A percentile compares a stretch with the other conserved stretches of the same genome.
These are phyloP conservation scores for Epithemia pelagica DNA, from an alignment of 108 stramenopile genomes.

Conservation along the genomic window DNA sequence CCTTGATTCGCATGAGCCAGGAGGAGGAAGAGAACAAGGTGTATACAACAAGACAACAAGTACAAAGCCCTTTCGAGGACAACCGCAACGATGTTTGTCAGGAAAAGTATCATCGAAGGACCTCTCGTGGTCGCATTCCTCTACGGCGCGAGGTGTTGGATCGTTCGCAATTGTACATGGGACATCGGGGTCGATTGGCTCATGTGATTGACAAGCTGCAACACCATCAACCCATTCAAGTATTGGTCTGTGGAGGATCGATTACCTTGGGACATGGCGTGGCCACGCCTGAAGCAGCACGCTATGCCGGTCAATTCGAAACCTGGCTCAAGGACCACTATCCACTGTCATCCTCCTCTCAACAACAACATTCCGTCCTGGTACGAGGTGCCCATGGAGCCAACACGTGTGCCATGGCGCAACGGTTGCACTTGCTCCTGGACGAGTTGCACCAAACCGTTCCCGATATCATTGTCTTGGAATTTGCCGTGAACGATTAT, in stretches of 20 bases:
- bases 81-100: too few relatives aligned
- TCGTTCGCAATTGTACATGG: too few relatives aligned
- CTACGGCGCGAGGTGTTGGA: too few relatives aligned
- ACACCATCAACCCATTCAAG: slow-evolving; percentile 27
- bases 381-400: slow-evolving; percentile 57
- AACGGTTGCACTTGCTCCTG: slow-evolving; percentile 40
- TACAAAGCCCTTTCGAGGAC: too few relatives aligned
- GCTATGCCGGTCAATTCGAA: slow-evolving; percentile 39
- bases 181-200: too few relatives aligned
- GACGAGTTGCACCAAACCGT: slow-evolving; percentile 32
- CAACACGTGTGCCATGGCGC: slow-evolving; percentile 52
- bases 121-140: too few relatives aligned
- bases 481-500: slow-evolving; percentile 64
- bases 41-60: too few relatives aligned
- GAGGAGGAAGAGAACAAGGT: too few relatives aligned
- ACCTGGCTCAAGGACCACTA: slow-evolving; percentile 53
- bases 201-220: too few relatives aligned
- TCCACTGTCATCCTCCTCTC: slow-evolving; percentile 17
- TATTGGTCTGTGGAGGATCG: slow-evolving; percentile 47
- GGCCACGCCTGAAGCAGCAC: slow-evolving; percentile 1
- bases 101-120: too few relatives aligned
- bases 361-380: slow-evolving; percentile 27
- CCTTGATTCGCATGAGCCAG: too few relatives aligned
- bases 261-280: slow-evolving; percentile 55
- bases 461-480: slow-evolving; percentile 46